Conservation (phyloP, 2,329 filamentous ascomycete species). For the Rhinocladiella similis region DNA sequence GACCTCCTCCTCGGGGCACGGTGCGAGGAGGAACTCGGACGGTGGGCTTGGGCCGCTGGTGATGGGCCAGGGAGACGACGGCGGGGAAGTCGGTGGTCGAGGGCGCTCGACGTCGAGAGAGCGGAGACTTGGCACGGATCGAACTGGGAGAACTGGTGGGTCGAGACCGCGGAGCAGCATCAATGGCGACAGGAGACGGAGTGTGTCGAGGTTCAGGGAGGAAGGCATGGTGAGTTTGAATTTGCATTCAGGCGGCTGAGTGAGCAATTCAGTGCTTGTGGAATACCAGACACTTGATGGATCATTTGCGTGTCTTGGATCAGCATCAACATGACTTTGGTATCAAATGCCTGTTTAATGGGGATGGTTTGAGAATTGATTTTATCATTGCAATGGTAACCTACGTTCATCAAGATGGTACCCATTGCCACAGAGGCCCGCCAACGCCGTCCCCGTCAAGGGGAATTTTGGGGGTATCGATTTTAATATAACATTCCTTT, state of each 20-base stretch:
- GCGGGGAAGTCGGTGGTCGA: neutral
- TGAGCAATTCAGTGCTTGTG: no score
- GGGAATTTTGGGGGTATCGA: no score
- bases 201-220: slow-evolving; percentile 10
- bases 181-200: slow-evolving; percentile 11
- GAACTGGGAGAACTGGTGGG: neutral
- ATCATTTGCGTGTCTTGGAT: no score
- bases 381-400: no score
- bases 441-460: no score
- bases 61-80: slow-evolving; percentile 5
- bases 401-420: no score
- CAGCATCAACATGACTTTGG: no score
- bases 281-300: no score
- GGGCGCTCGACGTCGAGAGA: slow-evolving; percentile 4
- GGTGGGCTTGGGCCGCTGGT: slow-evolving; percentile 7
- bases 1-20: neutral
- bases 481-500: no score
- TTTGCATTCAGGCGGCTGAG: neutral
- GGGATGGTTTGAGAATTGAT: no score
- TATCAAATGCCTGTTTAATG: no score
- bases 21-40: slow-evolving; percentile 1
- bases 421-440: no score
- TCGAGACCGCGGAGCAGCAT: slow-evolving; percentile 3
- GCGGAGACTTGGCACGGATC: neutral
- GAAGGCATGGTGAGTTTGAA: slow-evolving; percentile 14